A percentile compares a stretch with the other conserved stretches of the same genome.
Evolutionary conservation across 768 basidiomycete genomes (phyloP).

Genomic region (Naganishia randhawae): DNA sequence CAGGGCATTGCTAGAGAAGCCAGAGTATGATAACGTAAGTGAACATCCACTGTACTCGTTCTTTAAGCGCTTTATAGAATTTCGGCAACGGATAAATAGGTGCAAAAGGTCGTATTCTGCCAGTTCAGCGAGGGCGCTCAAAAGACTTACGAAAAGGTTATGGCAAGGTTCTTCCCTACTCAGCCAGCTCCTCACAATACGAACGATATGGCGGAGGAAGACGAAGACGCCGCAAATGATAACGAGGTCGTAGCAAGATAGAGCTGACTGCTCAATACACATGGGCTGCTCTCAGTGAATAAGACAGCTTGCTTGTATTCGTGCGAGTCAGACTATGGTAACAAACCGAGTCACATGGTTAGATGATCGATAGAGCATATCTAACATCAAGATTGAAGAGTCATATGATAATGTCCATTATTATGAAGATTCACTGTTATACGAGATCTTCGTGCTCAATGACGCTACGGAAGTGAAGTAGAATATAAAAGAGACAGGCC

Average conservation of each 20-base stretch:
- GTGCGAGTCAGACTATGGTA: too few relatives aligned
- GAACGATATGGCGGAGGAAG: slow-evolving; percentile 10
- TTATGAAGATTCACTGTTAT: too few relatives aligned
- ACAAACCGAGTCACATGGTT: too few relatives aligned
- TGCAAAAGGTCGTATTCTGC: slow-evolving; percentile 45
- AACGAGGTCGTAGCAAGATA: too few relatives aligned
- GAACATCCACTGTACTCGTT: neutral
- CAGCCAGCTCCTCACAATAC: neutral
- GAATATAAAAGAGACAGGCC: too few relatives aligned
- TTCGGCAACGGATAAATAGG: slow-evolving; percentile 30
- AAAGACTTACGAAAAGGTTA: slow-evolving; percentile 37
- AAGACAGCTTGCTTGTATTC: too few relatives aligned
- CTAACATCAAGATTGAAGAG: slow-evolving; percentile 6
- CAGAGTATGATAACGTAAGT: slow-evolving; percentile 34
- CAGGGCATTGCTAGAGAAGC: slow-evolving; percentile 36
- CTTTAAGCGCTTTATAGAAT: neutral
- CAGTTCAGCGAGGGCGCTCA: slow-evolving; percentile 43
- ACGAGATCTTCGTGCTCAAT: too few relatives aligned
- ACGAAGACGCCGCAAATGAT: slow-evolving; percentile 4
- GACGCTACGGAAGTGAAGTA: too few relatives aligned
- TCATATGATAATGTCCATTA: neutral
- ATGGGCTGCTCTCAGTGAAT: too few relatives aligned
- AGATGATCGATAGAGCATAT: too few relatives aligned
- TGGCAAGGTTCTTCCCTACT: slow-evolving; percentile 41
- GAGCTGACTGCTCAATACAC: too few relatives aligned